Conservation (phyloP, 2,329 filamentous ascomycete genomes). For the Xylariaceae sp. region DNA sequence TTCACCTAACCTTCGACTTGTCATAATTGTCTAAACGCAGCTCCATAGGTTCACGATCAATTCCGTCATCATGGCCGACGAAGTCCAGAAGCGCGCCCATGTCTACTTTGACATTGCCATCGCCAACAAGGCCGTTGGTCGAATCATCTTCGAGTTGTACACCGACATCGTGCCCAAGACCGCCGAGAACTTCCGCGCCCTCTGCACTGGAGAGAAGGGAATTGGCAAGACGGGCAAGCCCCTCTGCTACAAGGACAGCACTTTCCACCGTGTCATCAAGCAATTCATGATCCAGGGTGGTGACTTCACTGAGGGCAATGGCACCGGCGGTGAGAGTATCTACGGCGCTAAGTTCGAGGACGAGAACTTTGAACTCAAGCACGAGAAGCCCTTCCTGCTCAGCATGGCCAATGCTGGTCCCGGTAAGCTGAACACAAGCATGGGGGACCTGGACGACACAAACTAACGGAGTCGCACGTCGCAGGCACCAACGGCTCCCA, state of each 20-base stretch:
- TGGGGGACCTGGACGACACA: not conserved
- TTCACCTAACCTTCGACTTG: not conserved
- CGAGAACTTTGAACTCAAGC: conserved; percentile 89
- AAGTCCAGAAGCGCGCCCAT: conserved; percentile 52
- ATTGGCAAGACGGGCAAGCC: conserved; percentile 73
- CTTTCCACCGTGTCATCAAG: conserved; percentile 96
- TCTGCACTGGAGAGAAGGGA: conserved; percentile 95
- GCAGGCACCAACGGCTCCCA: conserved; percentile 90
- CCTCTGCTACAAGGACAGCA: conserved; percentile 87
- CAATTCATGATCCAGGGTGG: conserved; percentile 98
- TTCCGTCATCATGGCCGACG: conserved; percentile 30
- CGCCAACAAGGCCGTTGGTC: conserved; percentile 65
- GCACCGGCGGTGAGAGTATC: conserved; percentile 93
- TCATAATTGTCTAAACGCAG: not conserved
- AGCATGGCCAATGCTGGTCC: conserved; percentile 98
- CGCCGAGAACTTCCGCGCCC: conserved; percentile 88
- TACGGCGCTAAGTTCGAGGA: conserved; percentile 97
- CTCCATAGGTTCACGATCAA: too few relatives aligned
- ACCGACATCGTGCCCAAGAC: conserved; percentile 81
- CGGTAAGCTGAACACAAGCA: conserved; percentile 45
- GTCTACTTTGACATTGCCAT: conserved; percentile 94
- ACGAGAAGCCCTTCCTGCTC: conserved; percentile 86
- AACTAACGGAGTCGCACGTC: conserved; percentile 1
- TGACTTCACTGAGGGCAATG: conserved; percentile 92
- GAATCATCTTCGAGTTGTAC: conserved; percentile 82